phyloP scores from a whole-genome alignment of 1,284 basidiomycete species.

The Inonotus obliquus region DNA sequence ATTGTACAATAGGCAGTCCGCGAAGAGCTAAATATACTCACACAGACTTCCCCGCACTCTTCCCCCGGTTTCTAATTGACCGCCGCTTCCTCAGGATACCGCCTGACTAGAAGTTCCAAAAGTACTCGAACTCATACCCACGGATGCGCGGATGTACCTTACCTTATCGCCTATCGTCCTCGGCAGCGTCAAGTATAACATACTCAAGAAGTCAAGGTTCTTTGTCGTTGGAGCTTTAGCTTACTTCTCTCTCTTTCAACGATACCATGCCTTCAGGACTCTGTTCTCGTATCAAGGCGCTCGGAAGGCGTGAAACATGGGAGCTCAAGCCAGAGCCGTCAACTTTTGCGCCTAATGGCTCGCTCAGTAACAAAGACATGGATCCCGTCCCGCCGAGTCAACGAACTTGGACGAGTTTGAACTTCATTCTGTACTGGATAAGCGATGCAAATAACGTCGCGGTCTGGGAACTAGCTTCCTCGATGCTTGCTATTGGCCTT shows the following conservation, averaged over 20 bases:
- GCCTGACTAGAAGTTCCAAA: not conserved
- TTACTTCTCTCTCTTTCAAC: not conserved
- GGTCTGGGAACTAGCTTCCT: constrained; percentile 46
- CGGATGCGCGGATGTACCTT: not conserved
- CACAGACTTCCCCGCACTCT: not conserved
- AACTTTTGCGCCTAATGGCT: constrained; percentile 45
- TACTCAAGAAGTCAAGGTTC: not conserved
- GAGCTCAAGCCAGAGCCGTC: constrained; percentile 42
- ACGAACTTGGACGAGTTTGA: constrained; percentile 60
- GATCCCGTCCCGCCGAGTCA: constrained; percentile 57
- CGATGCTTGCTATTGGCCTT: constrained; percentile 62
- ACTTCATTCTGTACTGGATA: constrained; percentile 62
- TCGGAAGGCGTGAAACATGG: constrained; percentile 32
- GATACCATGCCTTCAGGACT: not conserved
- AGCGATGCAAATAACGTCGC: constrained; percentile 52
- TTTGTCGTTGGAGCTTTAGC: not conserved
- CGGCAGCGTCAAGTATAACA: not conserved
- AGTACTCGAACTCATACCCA: not conserved
- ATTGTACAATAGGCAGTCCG: not conserved
- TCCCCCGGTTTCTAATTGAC: not conserved
- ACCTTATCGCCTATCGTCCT: constrained; percentile 1
- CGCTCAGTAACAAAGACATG: constrained; percentile 73
- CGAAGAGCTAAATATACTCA: not conserved
- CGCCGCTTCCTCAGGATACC: not conserved
- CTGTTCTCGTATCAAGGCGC: not conserved